Percentiles rank a stretch among this genome's conserved stretches.
Evolutionary conservation across 345 rosid species (phyloP).

Genomic region (Pistacia integerrima): DNA sequence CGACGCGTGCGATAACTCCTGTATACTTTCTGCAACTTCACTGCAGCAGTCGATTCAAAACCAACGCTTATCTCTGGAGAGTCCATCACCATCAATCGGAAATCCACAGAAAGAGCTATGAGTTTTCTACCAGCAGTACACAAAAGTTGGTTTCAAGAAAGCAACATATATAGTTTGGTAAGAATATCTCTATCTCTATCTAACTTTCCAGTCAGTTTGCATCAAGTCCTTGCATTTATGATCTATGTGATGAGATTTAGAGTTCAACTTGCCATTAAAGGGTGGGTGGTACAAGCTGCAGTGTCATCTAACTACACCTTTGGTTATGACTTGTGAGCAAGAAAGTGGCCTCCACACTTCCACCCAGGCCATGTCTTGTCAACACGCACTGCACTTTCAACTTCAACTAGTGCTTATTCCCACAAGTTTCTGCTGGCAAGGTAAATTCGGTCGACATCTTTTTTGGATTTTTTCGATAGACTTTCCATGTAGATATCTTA

Average conservation of each 20-base stretch:
- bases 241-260: constrained; percentile 5
- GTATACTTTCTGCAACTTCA: constrained; percentile 43
- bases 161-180: background rate
- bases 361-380: constrained; percentile 6
- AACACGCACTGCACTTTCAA: constrained; percentile 3
- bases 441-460: background rate
- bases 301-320: constrained; percentile 1
- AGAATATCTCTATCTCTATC: background rate
- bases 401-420: background rate
- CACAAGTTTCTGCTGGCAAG: background rate
- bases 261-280: constrained; percentile 12
- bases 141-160: background rate
- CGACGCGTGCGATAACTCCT: constrained; percentile 38
- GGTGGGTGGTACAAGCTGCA: constrained; percentile 11
- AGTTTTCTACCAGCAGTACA: background rate
- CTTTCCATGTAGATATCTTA: background rate
- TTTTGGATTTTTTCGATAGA: background rate
- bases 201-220: background rate
- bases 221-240: background rate
- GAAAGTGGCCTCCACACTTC: constrained; percentile 4
- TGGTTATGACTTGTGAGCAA: background rate
- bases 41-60: constrained; percentile 26
- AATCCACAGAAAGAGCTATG: background rate
- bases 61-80: background rate
- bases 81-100: constrained; percentile 9